Conservation (phyloP, 768 basidiomycete species). For the Suillus weaverae region DNA sequence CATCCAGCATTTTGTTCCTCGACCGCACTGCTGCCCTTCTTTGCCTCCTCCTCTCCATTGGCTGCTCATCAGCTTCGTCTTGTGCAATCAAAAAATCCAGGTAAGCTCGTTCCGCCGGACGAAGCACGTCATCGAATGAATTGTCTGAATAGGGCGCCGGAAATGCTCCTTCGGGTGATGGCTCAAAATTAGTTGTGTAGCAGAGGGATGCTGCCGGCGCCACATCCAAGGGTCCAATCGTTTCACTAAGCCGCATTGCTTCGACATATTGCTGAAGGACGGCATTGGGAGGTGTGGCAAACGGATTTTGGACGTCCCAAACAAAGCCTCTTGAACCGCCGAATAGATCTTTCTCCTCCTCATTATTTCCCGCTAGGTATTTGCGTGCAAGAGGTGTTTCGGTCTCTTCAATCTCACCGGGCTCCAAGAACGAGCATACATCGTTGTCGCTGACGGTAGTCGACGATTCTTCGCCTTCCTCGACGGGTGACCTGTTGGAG, state of each 20-base stretch:
- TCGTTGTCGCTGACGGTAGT: constrained; percentile 3
- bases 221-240: constrained; percentile 8
- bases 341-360: background rate
- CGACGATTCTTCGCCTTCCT: background rate
- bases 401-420: constrained; percentile 5
- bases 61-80: constrained; percentile 6
- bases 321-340: constrained; percentile 5
- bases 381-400: background rate
- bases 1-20: constrained; percentile 10
- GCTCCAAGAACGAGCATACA: constrained; percentile 3
- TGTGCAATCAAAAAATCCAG: constrained; percentile 5
- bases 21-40: constrained; percentile 11
- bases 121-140: background rate
- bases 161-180: no score
- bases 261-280: constrained; percentile 1
- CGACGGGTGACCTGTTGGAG: background rate
- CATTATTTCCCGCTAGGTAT: background rate
- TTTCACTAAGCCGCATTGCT: constrained; percentile 1
- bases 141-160: background rate
- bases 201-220: background rate
- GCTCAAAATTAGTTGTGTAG: background rate
- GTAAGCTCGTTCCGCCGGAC: constrained; percentile 3
- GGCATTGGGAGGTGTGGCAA: constrained; percentile 8
- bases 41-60: constrained; percentile 3
- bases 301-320: constrained; percentile 20